phyloP scores from a whole-genome alignment of 345 rosid genomes.

The Eucalyptus tenuipes region DNA sequence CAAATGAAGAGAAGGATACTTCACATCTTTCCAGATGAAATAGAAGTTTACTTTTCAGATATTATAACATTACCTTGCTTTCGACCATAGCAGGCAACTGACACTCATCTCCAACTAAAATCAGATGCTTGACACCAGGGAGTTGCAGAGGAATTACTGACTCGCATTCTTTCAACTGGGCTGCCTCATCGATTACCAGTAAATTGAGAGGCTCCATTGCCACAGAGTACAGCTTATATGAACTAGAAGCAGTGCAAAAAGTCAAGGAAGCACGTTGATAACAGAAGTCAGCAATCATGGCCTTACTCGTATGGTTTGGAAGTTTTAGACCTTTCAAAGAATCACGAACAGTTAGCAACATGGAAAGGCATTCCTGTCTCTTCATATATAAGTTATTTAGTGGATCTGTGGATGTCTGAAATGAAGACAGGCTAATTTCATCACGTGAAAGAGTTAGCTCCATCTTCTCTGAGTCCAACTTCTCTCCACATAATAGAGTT shows the following conservation, averaged over 20 bases:
- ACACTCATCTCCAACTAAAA: slow-evolving; percentile 39
- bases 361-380: neutral
- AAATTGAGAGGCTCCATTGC: neutral
- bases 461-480: neutral
- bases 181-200: slow-evolving; percentile 23
- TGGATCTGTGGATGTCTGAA: neutral
- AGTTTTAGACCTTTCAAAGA: neutral
- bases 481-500: neutral
- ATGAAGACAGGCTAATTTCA: neutral
- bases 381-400: neutral
- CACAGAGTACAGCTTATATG: neutral
- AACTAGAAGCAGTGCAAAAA: neutral
- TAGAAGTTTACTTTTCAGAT: neutral
- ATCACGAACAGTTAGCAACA: neutral
- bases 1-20: neutral
- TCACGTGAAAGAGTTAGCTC: neutral
- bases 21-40: neutral
- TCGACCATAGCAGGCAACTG: slow-evolving; percentile 37
- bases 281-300: neutral
- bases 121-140: slow-evolving; percentile 15
- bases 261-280: neutral
- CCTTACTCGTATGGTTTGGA: neutral
- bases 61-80: slow-evolving; percentile 19
- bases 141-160: slow-evolving; percentile 40
- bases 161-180: slow-evolving; percentile 52